Percentiles rank a stretch among this genome's conserved stretches.
phyloP scores from a whole-genome alignment of 768 basidiomycete genomes.

The Mycena leptocephala region DNA sequence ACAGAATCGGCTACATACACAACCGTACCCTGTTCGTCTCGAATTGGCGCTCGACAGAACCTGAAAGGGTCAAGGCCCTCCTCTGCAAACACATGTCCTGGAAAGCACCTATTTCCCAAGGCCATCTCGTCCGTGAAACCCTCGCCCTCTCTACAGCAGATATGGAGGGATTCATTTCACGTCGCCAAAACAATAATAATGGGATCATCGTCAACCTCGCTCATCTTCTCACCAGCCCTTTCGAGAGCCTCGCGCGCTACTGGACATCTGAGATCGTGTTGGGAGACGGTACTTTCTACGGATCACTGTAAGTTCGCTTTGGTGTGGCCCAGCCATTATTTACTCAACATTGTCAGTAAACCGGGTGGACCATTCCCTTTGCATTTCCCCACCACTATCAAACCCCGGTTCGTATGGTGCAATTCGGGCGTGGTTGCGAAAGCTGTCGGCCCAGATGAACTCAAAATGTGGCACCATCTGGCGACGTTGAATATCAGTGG shows the following conservation, averaged over 20 bases:
- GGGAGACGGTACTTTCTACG: not conserved
- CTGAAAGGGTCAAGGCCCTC: not conserved
- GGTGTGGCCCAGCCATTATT: not conserved
- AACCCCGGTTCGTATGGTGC: not conserved
- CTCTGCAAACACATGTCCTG: not conserved
- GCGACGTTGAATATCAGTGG: not conserved
- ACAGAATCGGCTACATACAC: not conserved
- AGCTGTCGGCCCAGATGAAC: not conserved
- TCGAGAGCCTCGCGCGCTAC: not conserved
- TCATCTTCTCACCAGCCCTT: not conserved
- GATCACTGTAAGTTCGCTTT: not conserved
- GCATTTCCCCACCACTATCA: not conserved
- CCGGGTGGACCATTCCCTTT: too few relatives aligned
- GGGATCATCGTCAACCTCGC: not conserved
- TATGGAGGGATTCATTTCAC: not conserved
- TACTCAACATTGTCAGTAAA: not conserved
- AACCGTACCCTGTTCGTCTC: not conserved
- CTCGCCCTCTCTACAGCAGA: not conserved
- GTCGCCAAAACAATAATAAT: not conserved
- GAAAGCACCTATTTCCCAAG: not conserved
- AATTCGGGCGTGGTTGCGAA: not conserved
- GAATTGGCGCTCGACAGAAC: not conserved
- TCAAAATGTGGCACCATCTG: not conserved
- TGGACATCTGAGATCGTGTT: not conserved
- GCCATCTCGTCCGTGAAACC: not conserved